phyloP scores from a whole-genome alignment of 768 basidiomycete species.

The Fibroporia radiculosa region DNA sequence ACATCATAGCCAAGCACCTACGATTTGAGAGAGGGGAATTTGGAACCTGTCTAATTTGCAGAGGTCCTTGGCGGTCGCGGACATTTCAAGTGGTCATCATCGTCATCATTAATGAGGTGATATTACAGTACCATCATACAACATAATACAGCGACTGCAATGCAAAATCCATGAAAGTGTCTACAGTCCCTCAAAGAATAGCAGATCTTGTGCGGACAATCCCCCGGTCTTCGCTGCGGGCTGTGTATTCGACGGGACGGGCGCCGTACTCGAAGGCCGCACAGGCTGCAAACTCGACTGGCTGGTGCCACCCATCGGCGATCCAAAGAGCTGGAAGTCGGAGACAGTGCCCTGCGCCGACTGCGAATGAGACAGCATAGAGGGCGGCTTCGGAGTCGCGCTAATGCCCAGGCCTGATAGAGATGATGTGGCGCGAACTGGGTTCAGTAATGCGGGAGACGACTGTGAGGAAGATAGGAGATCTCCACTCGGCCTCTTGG shows the following conservation, averaged over 20 bases:
- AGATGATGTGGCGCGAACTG: neutral
- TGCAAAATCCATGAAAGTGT: neutral
- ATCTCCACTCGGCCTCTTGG: neutral
- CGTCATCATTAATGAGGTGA: too few species aligned
- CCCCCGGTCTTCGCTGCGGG: constrained; percentile 35
- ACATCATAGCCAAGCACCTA: too few species aligned
- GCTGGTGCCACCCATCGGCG: neutral
- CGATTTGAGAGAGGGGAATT: too few species aligned
- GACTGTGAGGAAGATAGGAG: neutral
- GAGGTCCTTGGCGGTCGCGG: too few species aligned
- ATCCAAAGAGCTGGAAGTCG: neutral
- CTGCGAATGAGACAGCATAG: constrained; percentile 18
- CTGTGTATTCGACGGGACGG: constrained; percentile 12
- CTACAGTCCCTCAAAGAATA: constrained; percentile 76
- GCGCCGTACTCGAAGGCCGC: constrained; percentile 6
- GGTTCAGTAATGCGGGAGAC: neutral
- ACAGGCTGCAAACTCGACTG: constrained; percentile 7
- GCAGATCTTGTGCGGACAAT: constrained; percentile 76
- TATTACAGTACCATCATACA: too few species aligned
- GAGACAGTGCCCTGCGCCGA: constrained; percentile 2
- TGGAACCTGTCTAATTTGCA: too few species aligned
- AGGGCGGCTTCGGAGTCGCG: neutral
- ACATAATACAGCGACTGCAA: neutral
- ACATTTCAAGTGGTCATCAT: too few species aligned
- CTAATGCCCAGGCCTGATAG: neutral